These are phyloP conservation scores for Colletotrichum caudatum DNA, from an alignment of 2,329 filamentous ascomycete genomes.

Conservation along the genomic window DNA sequence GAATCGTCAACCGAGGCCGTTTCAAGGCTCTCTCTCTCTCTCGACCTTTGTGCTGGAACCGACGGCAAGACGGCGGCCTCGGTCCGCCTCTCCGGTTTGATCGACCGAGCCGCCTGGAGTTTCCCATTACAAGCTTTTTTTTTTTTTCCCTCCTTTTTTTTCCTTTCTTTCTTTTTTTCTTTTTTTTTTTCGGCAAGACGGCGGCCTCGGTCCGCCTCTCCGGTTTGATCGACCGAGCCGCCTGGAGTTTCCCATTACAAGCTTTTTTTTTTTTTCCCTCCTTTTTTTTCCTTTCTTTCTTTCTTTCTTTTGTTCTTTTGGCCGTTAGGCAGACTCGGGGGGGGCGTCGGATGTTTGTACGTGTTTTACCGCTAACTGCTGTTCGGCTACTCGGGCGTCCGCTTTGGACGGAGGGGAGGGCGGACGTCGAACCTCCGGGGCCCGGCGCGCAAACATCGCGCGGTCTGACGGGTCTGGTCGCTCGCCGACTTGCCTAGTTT, in stretches of 20 bases:
- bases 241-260: not conserved
- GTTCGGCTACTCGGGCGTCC: not conserved
- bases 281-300: no score
- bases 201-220: no score
- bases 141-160: no score
- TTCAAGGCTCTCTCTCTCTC: conserved; percentile 11
- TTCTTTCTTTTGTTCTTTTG: no score
- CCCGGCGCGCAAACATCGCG: not conserved
- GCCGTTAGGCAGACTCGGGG: not conserved
- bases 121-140: not conserved
- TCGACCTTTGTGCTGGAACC: conserved; percentile 17
- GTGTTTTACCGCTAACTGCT: not conserved
- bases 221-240: conserved; percentile 3
- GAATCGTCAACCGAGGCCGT: conserved; percentile 17
- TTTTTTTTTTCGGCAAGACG: no score
- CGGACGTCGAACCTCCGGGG: not conserved
- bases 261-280: no score
- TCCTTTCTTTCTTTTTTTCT: no score
- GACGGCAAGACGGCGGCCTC: conserved; percentile 10
- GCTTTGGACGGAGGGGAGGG: not conserved
- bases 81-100: conserved; percentile 9
- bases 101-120: not conserved
- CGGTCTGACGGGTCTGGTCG: not conserved
- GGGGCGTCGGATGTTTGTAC: no score
- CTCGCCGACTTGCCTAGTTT: not conserved